These are phyloP conservation scores for Groenewaldozyma tartarivorans DNA, from an alignment of 805 yeast species.

Conservation along the genomic window DNA sequence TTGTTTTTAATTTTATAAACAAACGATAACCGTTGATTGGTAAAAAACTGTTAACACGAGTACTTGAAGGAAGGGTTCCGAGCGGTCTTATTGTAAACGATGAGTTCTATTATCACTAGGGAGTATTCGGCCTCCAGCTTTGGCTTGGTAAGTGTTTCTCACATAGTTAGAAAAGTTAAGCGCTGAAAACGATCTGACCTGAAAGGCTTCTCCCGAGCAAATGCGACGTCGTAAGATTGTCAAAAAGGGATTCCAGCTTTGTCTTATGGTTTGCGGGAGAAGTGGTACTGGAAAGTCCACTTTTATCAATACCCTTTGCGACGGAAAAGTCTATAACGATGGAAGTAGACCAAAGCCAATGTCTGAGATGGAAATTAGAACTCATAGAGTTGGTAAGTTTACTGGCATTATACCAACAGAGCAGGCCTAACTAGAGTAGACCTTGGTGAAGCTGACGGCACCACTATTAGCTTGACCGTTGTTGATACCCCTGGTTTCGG, in stretches of 20 bases:
- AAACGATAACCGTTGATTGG: no score
- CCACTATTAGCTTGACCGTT: conserved; percentile 45
- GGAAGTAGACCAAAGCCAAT: conserved; percentile 8
- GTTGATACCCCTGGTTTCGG: conserved; percentile 75
- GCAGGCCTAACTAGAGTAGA: no score
- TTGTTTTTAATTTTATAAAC: no score
- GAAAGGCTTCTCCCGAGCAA: conserved; percentile 20
- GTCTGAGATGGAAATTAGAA: conserved; percentile 13
- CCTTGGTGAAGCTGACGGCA: conserved; percentile 47
- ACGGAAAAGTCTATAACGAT: conserved; percentile 17
- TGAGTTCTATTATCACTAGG: neutral
- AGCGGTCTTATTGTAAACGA: no score
- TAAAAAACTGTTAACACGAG: no score
- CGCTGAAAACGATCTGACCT: no score
- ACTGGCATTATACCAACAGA: neutral
- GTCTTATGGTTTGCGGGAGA: conserved; percentile 55
- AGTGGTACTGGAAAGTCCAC: conserved; percentile 70
- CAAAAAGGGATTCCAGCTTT: conserved; percentile 41
- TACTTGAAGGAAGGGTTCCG: no score
- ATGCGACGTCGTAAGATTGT: conserved; percentile 52
- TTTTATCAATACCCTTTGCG: conserved; percentile 61
- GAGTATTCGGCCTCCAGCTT: neutral
- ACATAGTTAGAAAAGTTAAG: neutral
- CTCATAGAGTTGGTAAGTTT: conserved; percentile 11
- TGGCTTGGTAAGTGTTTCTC: neutral